phyloP scores from a whole-genome alignment of 2,329 filamentous ascomycete species.

The Aspergillus aculeatus region DNA sequence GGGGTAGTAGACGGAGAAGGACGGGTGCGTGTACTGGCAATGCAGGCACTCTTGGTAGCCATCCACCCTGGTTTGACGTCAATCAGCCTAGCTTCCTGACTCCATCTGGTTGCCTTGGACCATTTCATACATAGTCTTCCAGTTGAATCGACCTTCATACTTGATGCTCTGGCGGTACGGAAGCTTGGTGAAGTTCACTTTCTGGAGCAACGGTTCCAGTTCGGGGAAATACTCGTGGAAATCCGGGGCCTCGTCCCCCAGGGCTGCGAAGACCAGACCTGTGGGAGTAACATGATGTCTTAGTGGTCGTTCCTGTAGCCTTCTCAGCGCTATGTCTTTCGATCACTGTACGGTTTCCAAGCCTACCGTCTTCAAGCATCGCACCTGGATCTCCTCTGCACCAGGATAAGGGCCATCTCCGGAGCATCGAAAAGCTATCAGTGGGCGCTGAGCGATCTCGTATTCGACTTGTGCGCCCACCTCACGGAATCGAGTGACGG shows the following conservation, averaged over 20 bases:
- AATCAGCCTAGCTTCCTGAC: not conserved
- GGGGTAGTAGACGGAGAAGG: constrained; percentile 56
- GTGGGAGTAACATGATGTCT: constrained; percentile 49
- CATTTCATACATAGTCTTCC: constrained; percentile 55
- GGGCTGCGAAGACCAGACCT: constrained; percentile 54
- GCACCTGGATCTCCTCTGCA: constrained; percentile 42
- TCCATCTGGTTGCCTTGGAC: not conserved
- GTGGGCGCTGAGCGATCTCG: constrained; percentile 50
- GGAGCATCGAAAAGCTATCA: constrained; percentile 41
- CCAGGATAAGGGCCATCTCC: constrained; percentile 28
- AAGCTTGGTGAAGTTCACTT: constrained; percentile 55
- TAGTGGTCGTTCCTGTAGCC: constrained; percentile 24
- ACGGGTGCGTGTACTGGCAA: constrained; percentile 59
- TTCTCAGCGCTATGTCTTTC: not conserved
- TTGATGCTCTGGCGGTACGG: constrained; percentile 53
- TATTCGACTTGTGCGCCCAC: constrained; percentile 46
- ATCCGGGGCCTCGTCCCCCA: constrained; percentile 48
- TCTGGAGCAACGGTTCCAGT: constrained; percentile 49
- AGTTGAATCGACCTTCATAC: constrained; percentile 59
- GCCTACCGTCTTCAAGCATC: constrained; percentile 33
- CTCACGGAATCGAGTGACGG: constrained; percentile 50
- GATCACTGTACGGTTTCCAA: not conserved
- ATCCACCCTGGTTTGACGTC: constrained; percentile 46
- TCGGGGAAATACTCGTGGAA: constrained; percentile 57
- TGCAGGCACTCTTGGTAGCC: constrained; percentile 60